These are phyloP conservation scores for Strobilomyces echinocephalus DNA, from an alignment of 768 basidiomycete genomes.

Conservation along the genomic window DNA sequence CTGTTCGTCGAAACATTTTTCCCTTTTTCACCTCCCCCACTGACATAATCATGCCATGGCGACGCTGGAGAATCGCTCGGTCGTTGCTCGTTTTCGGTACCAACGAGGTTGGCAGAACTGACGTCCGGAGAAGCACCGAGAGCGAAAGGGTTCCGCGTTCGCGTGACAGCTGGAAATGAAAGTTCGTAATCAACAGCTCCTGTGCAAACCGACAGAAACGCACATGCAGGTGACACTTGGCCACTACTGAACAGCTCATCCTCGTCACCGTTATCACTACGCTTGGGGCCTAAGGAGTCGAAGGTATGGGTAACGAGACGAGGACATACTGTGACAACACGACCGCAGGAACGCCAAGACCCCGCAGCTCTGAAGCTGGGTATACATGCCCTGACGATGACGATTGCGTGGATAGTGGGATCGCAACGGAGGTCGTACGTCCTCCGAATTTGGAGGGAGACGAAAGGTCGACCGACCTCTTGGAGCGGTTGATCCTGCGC, in stretches of 20 bases:
- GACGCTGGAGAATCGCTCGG: neutral
- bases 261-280: constrained; percentile 40
- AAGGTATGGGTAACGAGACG: neutral
- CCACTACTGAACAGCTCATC: constrained; percentile 75
- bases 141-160: constrained; percentile 15
- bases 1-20: constrained; percentile 47
- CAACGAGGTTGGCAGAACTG: constrained; percentile 24
- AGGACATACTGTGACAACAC: constrained; percentile 36
- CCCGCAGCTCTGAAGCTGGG: constrained; percentile 23
- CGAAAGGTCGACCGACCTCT: constrained; percentile 25
- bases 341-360: constrained; percentile 35
- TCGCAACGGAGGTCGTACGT: constrained; percentile 26
- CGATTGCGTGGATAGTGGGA: constrained; percentile 32
- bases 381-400: constrained; percentile 31
- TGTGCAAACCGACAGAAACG: constrained; percentile 21
- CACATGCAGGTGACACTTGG: constrained; percentile 68
- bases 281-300: neutral
- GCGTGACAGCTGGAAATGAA: constrained; percentile 21
- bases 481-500: constrained; percentile 33
- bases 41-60: neutral
- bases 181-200: constrained; percentile 2
- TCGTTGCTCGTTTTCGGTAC: constrained; percentile 15
- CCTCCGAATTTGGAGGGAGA: constrained; percentile 21
- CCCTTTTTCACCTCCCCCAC: constrained; percentile 1
- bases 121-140: constrained; percentile 29